Conservation (phyloP, 306 rosid species). For the Cucumis cinereus region DNA sequence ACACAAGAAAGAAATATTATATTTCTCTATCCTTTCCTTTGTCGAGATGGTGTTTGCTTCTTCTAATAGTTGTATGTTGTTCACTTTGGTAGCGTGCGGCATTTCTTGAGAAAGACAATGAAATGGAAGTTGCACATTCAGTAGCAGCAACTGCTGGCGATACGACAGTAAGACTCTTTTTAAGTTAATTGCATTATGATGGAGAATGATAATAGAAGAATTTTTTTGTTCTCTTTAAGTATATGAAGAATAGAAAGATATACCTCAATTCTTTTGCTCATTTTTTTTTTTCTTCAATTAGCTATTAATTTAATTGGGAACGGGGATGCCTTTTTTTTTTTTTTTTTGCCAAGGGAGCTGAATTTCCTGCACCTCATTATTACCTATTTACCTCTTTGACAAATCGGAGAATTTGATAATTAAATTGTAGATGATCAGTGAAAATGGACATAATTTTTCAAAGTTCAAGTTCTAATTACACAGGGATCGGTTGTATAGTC, state of each 20-base stretch:
- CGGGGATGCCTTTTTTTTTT: neutral
- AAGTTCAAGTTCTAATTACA: too few species aligned
- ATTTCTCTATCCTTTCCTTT: neutral
- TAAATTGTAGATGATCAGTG: neutral
- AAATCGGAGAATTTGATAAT: neutral
- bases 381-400: neutral
- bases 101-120: slow-evolving; percentile 70
- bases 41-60: neutral
- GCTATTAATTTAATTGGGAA: neutral
- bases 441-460: neutral
- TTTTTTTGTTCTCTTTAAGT: neutral
- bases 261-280: too few species aligned
- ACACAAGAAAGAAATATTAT: neutral
- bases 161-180: slow-evolving; percentile 42
- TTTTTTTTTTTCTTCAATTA: too few species aligned
- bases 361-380: neutral
- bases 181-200: neutral
- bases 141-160: slow-evolving; percentile 91
- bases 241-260: neutral
- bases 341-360: neutral
- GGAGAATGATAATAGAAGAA: neutral
- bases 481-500: too few species aligned
- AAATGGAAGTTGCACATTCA: slow-evolving; percentile 90
- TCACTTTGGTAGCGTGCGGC: slow-evolving; percentile 51
- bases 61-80: slow-evolving; percentile 1